These are phyloP conservation scores for Penicillium crustosum DNA, from an alignment of 2,329 filamentous ascomycete genomes.

Conservation along the genomic window DNA sequence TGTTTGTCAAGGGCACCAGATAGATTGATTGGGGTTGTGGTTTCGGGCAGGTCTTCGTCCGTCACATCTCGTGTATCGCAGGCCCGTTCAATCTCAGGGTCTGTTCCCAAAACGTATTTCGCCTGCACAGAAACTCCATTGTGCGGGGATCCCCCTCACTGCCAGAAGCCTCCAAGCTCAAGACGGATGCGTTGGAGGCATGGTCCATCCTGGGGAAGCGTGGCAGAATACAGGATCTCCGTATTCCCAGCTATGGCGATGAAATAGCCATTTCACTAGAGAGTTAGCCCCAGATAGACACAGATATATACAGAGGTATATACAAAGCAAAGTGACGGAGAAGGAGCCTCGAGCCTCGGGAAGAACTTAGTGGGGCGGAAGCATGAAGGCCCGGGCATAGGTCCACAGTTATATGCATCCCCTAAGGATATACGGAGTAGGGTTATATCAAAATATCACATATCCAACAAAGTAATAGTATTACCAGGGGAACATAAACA, in stretches of 20 bases:
- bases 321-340: not conserved
- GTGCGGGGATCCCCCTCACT: conserved; percentile 12
- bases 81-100: not conserved
- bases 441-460: not conserved
- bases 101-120: conserved; percentile 9
- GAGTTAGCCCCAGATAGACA: not conserved
- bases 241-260: conserved; percentile 2
- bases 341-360: not conserved
- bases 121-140: conserved; percentile 12
- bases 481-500: not conserved
- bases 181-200: conserved; percentile 26
- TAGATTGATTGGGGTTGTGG: conserved; percentile 18
- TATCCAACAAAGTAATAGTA: not conserved
- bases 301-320: not conserved
- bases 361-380: conserved; percentile 2
- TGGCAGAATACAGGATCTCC: conserved; percentile 3
- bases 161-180: conserved; percentile 19
- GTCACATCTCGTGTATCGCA: conserved; percentile 3
- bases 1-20: conserved; percentile 23
- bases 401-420: not conserved
- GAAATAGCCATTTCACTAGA: not conserved
- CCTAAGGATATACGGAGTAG: no score
- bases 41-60: conserved; percentile 12
- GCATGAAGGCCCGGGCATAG: not conserved
- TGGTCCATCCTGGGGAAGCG: conserved; percentile 32